These are phyloP conservation scores for Lagenaria siceraria DNA, from an alignment of 306 rosid genomes.

Conservation along the genomic window DNA sequence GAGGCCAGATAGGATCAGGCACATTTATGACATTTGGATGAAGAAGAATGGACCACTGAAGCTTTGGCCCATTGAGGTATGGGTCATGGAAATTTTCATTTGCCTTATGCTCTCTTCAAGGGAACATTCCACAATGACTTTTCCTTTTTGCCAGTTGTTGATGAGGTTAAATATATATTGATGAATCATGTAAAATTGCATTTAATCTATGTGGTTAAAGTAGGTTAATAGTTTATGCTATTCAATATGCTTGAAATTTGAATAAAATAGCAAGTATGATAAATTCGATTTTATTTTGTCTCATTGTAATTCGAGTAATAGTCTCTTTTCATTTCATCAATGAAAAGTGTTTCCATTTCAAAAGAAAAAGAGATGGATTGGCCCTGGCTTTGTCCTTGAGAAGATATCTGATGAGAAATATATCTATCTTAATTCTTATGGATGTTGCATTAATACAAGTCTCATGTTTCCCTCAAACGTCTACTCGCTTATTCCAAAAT, in stretches of 20 bases:
- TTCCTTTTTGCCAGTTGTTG: background rate
- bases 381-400: background rate
- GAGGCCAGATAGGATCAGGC: constrained; percentile 23
- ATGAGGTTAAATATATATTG: background rate
- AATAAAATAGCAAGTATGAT: background rate
- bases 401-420: background rate
- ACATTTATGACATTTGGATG: constrained; percentile 52
- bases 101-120: background rate
- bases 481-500: background rate
- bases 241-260: background rate
- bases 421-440: background rate
- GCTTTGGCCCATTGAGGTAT: constrained; percentile 44
- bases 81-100: background rate
- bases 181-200: background rate
- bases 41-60: constrained; percentile 43
- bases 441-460: background rate
- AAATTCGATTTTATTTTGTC: background rate
- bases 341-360: too few relatives aligned
- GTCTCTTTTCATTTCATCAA: too few relatives aligned
- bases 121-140: background rate
- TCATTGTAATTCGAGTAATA: too few relatives aligned
- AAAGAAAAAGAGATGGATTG: too few relatives aligned
- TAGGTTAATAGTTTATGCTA: background rate
- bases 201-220: background rate
- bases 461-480: background rate